Evolutionary conservation across 345 rosid species (phyloP).

Genomic region (Pseudoturritis turrita): DNA sequence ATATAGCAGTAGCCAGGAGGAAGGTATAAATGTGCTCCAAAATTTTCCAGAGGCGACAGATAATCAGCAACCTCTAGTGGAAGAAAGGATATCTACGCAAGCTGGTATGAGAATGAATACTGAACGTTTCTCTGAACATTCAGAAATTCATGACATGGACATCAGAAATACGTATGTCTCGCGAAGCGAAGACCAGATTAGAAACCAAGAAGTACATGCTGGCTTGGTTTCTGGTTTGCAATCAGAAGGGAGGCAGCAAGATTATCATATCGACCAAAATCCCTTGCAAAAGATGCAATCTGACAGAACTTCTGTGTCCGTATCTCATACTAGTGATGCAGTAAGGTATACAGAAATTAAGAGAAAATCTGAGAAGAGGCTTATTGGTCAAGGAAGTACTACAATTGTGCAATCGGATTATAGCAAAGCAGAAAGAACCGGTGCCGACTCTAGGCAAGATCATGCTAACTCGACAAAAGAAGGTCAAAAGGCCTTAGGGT

Average conservation of each 20-base stretch:
- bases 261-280: constrained; percentile 30
- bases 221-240: constrained; percentile 31
- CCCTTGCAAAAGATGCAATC: constrained; percentile 37
- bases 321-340: constrained; percentile 29
- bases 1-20: constrained; percentile 38
- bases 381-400: constrained; percentile 41
- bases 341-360: constrained; percentile 35
- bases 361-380: constrained; percentile 39
- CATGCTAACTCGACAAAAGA: constrained; percentile 34
- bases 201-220: constrained; percentile 35
- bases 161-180: constrained; percentile 30
- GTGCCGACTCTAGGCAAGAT: constrained; percentile 27
- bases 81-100: constrained; percentile 34
- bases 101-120: constrained; percentile 35
- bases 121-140: constrained; percentile 31
- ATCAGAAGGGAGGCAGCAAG: constrained; percentile 36
- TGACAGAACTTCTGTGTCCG: constrained; percentile 42
- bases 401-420: constrained; percentile 29
- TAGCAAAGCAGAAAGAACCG: constrained; percentile 26
- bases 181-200: constrained; percentile 38
- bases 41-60: constrained; percentile 27
- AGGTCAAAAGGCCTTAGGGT: constrained; percentile 20
- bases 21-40: constrained; percentile 31
- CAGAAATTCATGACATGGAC: constrained; percentile 30
- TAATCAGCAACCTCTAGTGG: constrained; percentile 32